These are phyloP conservation scores for Cochlearia excelsa DNA, from an alignment of 345 rosid genomes.

Conservation along the genomic window DNA sequence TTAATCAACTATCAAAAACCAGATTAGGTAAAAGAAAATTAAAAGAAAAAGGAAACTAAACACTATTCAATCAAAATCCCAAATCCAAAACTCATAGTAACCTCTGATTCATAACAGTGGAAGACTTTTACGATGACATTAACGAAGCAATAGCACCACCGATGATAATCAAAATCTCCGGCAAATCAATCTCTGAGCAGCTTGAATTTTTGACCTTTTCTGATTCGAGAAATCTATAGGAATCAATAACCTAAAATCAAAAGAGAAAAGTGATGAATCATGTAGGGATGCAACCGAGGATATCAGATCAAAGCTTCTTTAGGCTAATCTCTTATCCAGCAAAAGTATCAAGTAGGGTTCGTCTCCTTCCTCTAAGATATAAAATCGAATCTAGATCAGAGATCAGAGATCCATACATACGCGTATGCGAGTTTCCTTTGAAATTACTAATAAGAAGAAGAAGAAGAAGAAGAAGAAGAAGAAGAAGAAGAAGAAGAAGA, in stretches of 20 bases:
- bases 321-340: conserved; percentile 7
- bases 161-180: neutral
- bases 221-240: neutral
- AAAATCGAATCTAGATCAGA: conserved; percentile 23
- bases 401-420: conserved; percentile 15
- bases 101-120: neutral
- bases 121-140: neutral
- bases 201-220: conserved; percentile 11
- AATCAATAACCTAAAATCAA: conserved; percentile 8
- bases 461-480: too few species aligned
- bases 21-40: neutral
- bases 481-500: too few species aligned
- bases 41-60: neutral
- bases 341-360: conserved; percentile 24
- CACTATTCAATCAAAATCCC: conserved; percentile 15
- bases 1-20: neutral
- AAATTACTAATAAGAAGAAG: neutral
- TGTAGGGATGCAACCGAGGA: neutral
- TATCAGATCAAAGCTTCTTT: conserved; percentile 16
- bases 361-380: conserved; percentile 13
- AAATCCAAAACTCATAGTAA: conserved; percentile 14
- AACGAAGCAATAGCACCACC: neutral
- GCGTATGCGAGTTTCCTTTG: neutral
- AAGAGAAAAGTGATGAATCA: conserved; percentile 9
- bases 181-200: neutral